Conservation (phyloP, 495 filamentous ascomycete genomes). For the Recurvomyces mirabilis region DNA sequence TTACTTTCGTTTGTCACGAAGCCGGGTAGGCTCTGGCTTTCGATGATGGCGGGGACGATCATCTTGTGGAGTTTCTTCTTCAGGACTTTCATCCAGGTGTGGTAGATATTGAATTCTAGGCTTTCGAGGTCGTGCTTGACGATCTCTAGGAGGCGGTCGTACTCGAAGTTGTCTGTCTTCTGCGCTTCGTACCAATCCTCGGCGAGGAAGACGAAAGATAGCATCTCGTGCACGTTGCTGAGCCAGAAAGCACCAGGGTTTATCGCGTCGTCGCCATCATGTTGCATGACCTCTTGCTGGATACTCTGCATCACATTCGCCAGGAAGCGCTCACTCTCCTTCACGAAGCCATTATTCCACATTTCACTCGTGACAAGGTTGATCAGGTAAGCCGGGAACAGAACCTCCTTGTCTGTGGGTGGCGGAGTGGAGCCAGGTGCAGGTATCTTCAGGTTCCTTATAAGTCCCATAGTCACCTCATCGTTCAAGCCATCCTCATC, state of each 20-base stretch:
- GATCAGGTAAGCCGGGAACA: constrained; percentile 97
- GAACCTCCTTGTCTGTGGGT: constrained; percentile 92
- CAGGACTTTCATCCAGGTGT: constrained; percentile 99
- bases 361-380: constrained; percentile 99
- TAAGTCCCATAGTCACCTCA: constrained; percentile 89
- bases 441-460: constrained; percentile 92
- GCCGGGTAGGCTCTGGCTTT: constrained; percentile 93
- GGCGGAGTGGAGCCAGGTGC: constrained; percentile 70
- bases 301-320: constrained; percentile 99
- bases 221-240: constrained; percentile 99
- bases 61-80: constrained; percentile 99
- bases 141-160: constrained; percentile 93
- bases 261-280: constrained; percentile 93
- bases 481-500: constrained; percentile 94
- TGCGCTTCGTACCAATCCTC: constrained; percentile 99
- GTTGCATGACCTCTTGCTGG: constrained; percentile 97
- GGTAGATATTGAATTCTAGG: constrained; percentile 99
- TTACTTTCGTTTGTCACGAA: constrained; percentile 98
- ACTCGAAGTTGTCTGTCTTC: constrained; percentile 98
- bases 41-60: constrained; percentile 98
- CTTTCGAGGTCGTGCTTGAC: constrained; percentile 98
- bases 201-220: constrained; percentile 97
- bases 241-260: constrained; percentile 98
- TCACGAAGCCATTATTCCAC: constrained; percentile 99
- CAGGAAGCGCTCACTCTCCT: constrained; percentile 96